A percentile compares a stretch with the other conserved stretches of the same genome.
Evolutionary conservation across 2,329 filamentous ascomycete species (phyloP).

Genomic region (Diplodia scrobiculata): DNA sequence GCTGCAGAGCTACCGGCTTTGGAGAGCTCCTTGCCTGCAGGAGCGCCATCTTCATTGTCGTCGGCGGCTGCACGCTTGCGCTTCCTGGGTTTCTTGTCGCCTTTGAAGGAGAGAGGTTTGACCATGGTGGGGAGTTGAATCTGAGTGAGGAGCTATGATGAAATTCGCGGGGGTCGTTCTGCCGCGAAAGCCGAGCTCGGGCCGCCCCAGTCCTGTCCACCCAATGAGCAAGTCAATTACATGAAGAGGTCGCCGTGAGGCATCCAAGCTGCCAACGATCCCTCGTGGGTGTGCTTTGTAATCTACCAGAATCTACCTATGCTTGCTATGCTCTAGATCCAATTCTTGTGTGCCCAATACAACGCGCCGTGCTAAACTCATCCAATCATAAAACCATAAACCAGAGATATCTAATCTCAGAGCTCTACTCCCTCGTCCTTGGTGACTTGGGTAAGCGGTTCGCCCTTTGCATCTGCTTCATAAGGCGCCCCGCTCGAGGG

Average conservation of each 20-base stretch:
- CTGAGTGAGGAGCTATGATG: constrained; percentile 24
- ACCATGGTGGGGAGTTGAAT: constrained; percentile 62
- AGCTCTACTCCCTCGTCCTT: constrained; percentile 22
- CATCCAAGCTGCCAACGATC: too few species aligned
- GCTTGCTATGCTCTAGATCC: neutral
- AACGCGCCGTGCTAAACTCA: neutral
- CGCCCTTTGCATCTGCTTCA: constrained; percentile 42
- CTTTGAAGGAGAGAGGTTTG: constrained; percentile 91
- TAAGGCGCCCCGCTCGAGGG: constrained; percentile 30
- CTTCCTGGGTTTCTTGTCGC: constrained; percentile 94
- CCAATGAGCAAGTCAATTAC: neutral
- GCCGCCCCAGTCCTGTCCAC: neutral
- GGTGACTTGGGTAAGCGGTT: constrained; percentile 41
- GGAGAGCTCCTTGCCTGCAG: constrained; percentile 42
- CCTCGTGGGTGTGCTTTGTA: neutral
- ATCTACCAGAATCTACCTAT: neutral
- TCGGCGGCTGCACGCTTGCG: constrained; percentile 70
- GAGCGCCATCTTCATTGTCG: constrained; percentile 47
- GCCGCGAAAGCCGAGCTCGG: constrained; percentile 7
- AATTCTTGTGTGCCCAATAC: neutral
- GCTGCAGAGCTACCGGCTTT: constrained; percentile 12
- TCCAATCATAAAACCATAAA: neutral
- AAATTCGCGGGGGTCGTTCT: neutral
- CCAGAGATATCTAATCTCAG: neutral
- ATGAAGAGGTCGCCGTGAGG: too few species aligned